These are phyloP conservation scores for Phoenix dactylifera DNA, from an alignment of 176 grass and related monocot genomes.

Conservation along the genomic window DNA sequence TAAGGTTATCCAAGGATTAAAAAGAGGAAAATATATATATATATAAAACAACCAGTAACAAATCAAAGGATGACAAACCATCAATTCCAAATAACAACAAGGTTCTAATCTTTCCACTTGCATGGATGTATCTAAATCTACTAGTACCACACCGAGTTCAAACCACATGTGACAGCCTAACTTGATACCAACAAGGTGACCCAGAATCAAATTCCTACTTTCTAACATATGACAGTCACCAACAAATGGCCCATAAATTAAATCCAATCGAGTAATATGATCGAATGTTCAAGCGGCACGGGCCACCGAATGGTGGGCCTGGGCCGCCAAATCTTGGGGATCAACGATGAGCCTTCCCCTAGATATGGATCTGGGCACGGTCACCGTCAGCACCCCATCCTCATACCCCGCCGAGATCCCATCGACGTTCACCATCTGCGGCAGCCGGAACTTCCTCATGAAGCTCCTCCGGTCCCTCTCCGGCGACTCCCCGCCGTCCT, in stretches of 20 bases:
- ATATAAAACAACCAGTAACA: too few relatives aligned
- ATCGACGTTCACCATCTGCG: constrained; percentile 44
- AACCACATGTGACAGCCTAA: too few relatives aligned
- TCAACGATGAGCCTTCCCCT: constrained; percentile 10
- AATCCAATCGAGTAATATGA: too few relatives aligned
- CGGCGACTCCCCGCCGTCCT: neutral
- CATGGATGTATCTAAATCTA: too few relatives aligned
- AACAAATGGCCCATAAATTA: neutral
- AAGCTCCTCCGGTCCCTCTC: constrained; percentile 25
- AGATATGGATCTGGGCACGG: constrained; percentile 53
- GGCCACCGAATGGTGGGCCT: constrained; percentile 29
- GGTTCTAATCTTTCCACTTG: too few relatives aligned
- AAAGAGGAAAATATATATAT: too few relatives aligned
- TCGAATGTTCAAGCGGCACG: constrained; percentile 44
- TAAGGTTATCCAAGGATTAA: too few relatives aligned
- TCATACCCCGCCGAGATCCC: constrained; percentile 53
- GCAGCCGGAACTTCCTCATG: constrained; percentile 71
- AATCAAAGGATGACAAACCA: too few relatives aligned
- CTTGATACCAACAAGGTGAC: neutral
- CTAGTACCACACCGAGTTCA: too few relatives aligned
- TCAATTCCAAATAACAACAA: too few relatives aligned
- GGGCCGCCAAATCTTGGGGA: constrained; percentile 12
- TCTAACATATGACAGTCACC: neutral
- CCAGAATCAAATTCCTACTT: neutral
- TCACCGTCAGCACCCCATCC: constrained; percentile 56